These are phyloP conservation scores for Malassezia globosa DNA, from an alignment of 1,284 basidiomycete genomes.

Conservation along the genomic window DNA sequence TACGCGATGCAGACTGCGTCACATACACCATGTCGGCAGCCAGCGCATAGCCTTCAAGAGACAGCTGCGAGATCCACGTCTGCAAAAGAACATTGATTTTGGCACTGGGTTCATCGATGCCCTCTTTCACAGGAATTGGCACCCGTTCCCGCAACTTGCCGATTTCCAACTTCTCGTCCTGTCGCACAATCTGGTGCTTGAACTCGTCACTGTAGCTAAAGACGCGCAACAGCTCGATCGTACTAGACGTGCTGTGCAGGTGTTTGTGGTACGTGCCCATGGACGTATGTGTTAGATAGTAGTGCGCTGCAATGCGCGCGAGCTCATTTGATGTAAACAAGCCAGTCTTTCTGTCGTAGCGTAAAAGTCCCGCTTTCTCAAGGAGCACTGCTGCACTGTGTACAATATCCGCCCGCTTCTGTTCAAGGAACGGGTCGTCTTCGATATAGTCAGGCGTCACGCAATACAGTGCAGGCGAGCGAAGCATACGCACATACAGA, in stretches of 20 bases:
- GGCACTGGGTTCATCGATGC: conserved; percentile 85
- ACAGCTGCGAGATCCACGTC: conserved; percentile 86
- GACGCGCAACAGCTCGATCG: conserved; percentile 84
- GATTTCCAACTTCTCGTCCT: conserved; percentile 57
- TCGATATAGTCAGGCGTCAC: conserved; percentile 84
- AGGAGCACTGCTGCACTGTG: conserved; percentile 87
- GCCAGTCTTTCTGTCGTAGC: conserved; percentile 81
- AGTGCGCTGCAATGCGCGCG: conserved; percentile 88
- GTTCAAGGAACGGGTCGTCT: conserved; percentile 69
- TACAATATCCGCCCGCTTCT: conserved; percentile 84
- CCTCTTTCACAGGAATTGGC: conserved; percentile 93
- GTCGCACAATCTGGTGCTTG: conserved; percentile 66
- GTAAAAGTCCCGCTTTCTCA: conserved; percentile 85
- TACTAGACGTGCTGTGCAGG: conserved; percentile 72
- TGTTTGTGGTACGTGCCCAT: conserved; percentile 97
- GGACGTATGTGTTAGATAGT: conserved; percentile 88
- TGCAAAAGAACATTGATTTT: conserved; percentile 96
- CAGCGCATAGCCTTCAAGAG: conserved; percentile 87
- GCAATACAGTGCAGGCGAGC: conserved; percentile 75
- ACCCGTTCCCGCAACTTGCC: conserved; percentile 87
- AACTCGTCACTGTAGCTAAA: conserved; percentile 96
- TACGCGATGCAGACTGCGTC: conserved; percentile 55
- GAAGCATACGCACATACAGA: conserved; percentile 85
- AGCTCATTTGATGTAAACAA: conserved; percentile 59
- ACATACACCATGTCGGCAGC: conserved; percentile 94